Evolutionary conservation across 805 yeast species (phyloP), one percentile per base, ranked within the genome.

Genomic region (Metschnikowia henanensis): DNA sequence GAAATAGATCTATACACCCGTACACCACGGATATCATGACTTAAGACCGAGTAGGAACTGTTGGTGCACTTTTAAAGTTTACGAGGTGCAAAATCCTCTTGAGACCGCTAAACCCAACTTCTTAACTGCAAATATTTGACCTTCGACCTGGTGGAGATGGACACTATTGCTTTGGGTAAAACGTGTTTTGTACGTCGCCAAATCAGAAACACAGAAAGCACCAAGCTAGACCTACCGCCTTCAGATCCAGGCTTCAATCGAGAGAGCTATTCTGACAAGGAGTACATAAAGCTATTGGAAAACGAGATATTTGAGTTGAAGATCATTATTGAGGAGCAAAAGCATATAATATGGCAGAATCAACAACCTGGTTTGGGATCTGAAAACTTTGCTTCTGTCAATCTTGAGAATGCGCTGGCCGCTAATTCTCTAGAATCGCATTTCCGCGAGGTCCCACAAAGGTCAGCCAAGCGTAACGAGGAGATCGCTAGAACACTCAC

Each of bases 221-320:
- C 23, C 23, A 22, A 30, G 30, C 23, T 15, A 23, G 17, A 16
- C 17, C 12, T 23, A 21, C 50, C 56, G 17, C 74, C 75, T 3
- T 67, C 72, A 5, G 60, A 68, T 45, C 66, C 70, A 3, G 47
- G 49, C 17, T 70, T 70, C 41, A 69, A 70, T 46, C 48, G 72
- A 31, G 54, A 61, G 12, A 30, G 42, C 8, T 47, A 66, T 16
- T 41, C 63, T 9, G 68, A 60, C 37, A 48, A 42, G 4, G 66
- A 69, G 37, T 67, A 45, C 49, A 67, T 67, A 23, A 72, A 68
- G 41, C 65, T 56, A 30, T 52, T 71, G 29, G 35, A 41, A 15
- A 10, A 17, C 6, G 32, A 26, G 31, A 38, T 37, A 13, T 10
- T 25, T 8, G 31, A 35, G 5, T 34, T 41, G 25, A 8, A 30